Base-by-base conservation (phyloP, 2,329 filamentous ascomycete species). In the Uncinocarpus reesii region DNA sequence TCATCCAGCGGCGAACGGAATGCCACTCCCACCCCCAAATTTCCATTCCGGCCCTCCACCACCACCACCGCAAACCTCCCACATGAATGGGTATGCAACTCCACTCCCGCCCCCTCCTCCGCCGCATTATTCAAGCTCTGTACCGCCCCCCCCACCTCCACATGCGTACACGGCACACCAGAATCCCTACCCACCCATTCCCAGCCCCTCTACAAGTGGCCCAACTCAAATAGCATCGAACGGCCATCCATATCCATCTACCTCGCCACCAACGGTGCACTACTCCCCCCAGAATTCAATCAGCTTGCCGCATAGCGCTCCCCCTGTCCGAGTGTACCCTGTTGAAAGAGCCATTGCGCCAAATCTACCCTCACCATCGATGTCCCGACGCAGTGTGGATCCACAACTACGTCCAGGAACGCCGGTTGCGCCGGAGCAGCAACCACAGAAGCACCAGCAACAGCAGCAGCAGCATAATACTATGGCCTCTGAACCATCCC, bases 41-140 rank as follows among this genome's bases (percentile, higher is more conserved):
- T 55, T 42, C 57, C 66, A 42, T 67, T 69, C 52, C 62, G 67
- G 26, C 66, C 70, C 70, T 11, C 56, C 62, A 16, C 51, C 61
- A 35, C n/a, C n/a, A n/a, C n/a, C 53, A 34, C 62, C 61, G 34
- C 63, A 62, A 26, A 54, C 54, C 2, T 55, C 59, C 26, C 59
- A 56, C 4, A 54, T 59, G 16, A 61, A 58, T 42, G 60, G 62
- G 4, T 57, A 60, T 20, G 61, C 64, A 24, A 49, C 49, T 21
- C 46, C 48, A 57, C 55, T 65, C 51, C 66, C 63, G 29, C 61
- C 62, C n/a, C n/a, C n/a, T 2, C 59, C 61, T 7, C 50, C 55
- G 7, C 64, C 62, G 44, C 64, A 64, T 0, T 68, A 68, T 55
- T 65, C 7, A 46, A 62, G 18, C 7, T 54, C 60, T 15, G 59